Conservation (phyloP, 371 early-diverging fungal genomes). For the Mortierella sp. region DNA sequence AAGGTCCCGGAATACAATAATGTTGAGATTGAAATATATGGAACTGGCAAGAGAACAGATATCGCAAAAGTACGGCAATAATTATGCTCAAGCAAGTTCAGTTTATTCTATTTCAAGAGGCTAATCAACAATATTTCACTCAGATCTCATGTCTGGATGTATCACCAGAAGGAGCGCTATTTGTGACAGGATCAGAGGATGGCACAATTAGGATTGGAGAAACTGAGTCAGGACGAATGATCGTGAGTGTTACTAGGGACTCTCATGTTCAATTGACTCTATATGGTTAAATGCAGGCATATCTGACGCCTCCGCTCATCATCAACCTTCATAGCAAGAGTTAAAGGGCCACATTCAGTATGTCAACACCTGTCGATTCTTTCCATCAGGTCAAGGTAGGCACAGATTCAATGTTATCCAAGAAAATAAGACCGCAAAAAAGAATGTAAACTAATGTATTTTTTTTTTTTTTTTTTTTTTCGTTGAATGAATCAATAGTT, state of each 20-base stretch:
- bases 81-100: not conserved
- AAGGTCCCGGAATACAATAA: conserved; percentile 41
- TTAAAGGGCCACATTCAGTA: conserved; percentile 77
- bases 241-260: conserved; percentile 37
- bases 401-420: not conserved
- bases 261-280: not conserved
- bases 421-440: too few species aligned
- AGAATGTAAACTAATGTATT: too few species aligned
- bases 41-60: conserved; percentile 43
- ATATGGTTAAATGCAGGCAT: not conserved
- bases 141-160: conserved; percentile 65
- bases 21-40: conserved; percentile 39
- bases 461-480: too few species aligned
- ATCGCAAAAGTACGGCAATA: conserved; percentile 33
- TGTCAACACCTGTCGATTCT: conserved; percentile 74
- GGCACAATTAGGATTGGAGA: conserved; percentile 60
- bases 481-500: conserved; percentile 56
- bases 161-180: conserved; percentile 67
- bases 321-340: conserved; percentile 54
- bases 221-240: conserved; percentile 55
- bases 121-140: not conserved
- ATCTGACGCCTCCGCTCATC: too few species aligned
- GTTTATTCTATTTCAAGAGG: not conserved
- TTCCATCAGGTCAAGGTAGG: conserved; percentile 81
- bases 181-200: conserved; percentile 61